Evolutionary conservation across 2,329 filamentous ascomycete genomes (phyloP), one percentile per base, ranked within the genome.

Genomic region (Cyphellophora attinorum): DNA sequence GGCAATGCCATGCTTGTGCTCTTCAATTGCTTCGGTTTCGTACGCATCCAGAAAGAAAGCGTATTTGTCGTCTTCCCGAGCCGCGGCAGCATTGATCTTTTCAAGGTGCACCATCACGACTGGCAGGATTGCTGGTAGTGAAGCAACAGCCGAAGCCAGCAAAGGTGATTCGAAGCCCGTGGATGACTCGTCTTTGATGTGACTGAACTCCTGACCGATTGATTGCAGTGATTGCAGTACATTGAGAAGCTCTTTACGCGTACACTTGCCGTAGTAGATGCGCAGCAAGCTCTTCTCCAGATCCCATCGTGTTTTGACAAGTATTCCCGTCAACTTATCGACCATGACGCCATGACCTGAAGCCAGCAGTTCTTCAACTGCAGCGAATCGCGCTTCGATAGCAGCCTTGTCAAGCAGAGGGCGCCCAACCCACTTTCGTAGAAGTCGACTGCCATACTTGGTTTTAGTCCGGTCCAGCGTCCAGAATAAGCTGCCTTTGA

Each of bases 211-310:
- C 36, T 73, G 76, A 0, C 85, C 74, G 29, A 96, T 85, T 39
- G 68, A 74, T 50, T 94, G 86, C 38, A 98, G 67, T 0, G 83
- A 82, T 56, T 96, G 88, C 2, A 98, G 67, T 4, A 93, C 80
- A 1, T 74, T 76, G 2, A 96, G 68, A 3, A 98, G 74, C 57
- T 98, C 91, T 0, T 88, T 81, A 0, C 91, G 78, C 1, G 84
- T 82, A 57, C 88, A 96, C 54, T 93, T 95, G 32, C 88, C 86
- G 59, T 98, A 98, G 64, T 96, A 98, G 39, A 98, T 93, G 29
- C 91, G 76, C 51, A 96, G 88, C 29, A 98, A 67, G 41, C 84
- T 91, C 48, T 91, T 86, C 59, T 98, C 91, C 5, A 98, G 74
- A 53, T 98, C 91, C 5, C 74, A 77, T 53, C 72, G 85, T 41